Conservation (phyloP, 2,329 filamentous ascomycete genomes). For the Fusarium sp. region DNA sequence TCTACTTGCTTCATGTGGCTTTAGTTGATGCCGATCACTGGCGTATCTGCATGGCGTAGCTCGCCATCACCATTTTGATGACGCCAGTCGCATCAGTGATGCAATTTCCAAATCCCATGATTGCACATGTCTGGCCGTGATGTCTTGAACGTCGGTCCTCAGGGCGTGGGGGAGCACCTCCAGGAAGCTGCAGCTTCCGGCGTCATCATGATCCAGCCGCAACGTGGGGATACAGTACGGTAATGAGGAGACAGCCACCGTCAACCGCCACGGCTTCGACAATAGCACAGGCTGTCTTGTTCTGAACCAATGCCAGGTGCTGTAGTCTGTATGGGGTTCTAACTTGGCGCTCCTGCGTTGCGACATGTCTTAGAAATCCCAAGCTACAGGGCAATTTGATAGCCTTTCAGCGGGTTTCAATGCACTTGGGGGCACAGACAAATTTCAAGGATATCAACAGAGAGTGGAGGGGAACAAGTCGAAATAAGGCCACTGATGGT, state of each 20-base stretch:
- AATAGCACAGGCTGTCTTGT: neutral
- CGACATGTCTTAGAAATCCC: neutral
- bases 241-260: neutral
- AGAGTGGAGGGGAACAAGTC: neutral
- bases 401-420: neutral
- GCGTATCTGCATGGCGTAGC: neutral
- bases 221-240: neutral
- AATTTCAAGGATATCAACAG: neutral
- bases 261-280: slow-evolving; percentile 1
- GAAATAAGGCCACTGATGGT: neutral
- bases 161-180: neutral
- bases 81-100: slow-evolving; percentile 19
- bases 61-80: slow-evolving; percentile 4
- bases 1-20: slow-evolving; percentile 17
- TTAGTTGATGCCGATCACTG: slow-evolving; percentile 14
- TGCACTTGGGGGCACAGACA: neutral
- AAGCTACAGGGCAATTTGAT: neutral
- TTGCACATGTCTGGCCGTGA: neutral
- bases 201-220: neutral
- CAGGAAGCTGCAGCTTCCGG: neutral
- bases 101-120: slow-evolving; percentile 19
- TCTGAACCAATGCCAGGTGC: neutral
- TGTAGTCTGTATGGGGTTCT: neutral
- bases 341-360: neutral
- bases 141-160: neutral